Evolutionary conservation across 257 asterid species (phyloP).

Genomic region (Perilla frutescens): DNA sequence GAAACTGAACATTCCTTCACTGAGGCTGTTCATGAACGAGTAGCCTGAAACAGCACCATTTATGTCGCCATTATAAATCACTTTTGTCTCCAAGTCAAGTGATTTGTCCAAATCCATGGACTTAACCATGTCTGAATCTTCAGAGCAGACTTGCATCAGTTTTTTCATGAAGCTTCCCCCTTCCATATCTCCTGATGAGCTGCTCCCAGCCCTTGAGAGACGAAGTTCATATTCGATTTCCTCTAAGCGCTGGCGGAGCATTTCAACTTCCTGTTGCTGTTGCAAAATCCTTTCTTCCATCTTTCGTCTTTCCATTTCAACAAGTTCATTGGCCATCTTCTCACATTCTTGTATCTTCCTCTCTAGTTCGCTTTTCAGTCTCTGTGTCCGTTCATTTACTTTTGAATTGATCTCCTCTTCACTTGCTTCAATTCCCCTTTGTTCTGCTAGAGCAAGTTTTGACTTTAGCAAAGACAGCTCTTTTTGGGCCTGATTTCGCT

Average conservation of each 20-base stretch:
- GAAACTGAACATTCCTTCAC: constrained; percentile 42
- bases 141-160: constrained; percentile 61
- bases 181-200: constrained; percentile 52
- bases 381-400: constrained; percentile 55
- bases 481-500: constrained; percentile 64
- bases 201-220: constrained; percentile 54
- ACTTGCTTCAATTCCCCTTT: constrained; percentile 37
- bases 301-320: constrained; percentile 75
- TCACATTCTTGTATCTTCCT: constrained; percentile 67
- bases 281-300: constrained; percentile 69
- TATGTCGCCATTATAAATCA: constrained; percentile 41
- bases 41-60: constrained; percentile 39
- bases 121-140: constrained; percentile 86
- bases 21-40: constrained; percentile 39
- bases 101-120: constrained; percentile 93
- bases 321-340: constrained; percentile 61
- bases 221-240: constrained; percentile 71
- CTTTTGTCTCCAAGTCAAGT: constrained; percentile 62
- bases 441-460: constrained; percentile 56
- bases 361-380: constrained; percentile 62
- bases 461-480: constrained; percentile 64
- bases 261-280: constrained; percentile 73
- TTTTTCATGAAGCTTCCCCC: constrained; percentile 66
- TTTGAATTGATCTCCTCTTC: constrained; percentile 68
- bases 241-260: constrained; percentile 72